phyloP scores from a whole-genome alignment of 164 flowering plant species.

The Nelumbo lutea region DNA sequence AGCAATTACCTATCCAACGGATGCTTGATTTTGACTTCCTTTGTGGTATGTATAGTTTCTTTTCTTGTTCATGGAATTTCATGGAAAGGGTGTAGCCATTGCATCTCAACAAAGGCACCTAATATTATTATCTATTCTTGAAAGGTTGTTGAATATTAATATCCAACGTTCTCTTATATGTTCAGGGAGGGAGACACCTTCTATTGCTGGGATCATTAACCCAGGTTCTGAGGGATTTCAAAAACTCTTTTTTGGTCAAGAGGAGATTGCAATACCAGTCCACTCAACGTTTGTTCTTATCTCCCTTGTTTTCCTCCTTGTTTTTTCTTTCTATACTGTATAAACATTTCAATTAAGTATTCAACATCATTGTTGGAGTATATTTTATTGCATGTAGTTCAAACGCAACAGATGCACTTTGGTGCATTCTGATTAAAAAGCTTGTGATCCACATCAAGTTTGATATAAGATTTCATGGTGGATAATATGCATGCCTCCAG shows the following conservation, averaged over 20 bases:
- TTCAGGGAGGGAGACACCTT: constrained; percentile 93
- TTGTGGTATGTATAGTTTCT: constrained; percentile 50
- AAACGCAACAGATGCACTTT: too few species aligned
- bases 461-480: too few species aligned
- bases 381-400: neutral
- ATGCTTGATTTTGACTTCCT: constrained; percentile 99
- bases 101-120: neutral
- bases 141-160: neutral
- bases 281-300: constrained; percentile 59
- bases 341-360: neutral
- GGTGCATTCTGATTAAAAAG: neutral
- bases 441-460: too few species aligned
- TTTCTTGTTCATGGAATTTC: neutral
- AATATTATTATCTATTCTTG: neutral
- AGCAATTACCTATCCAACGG: constrained; percentile 95
- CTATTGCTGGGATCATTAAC: constrained; percentile 93
- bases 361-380: neutral
- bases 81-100: neutral
- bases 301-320: neutral
- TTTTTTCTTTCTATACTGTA: neutral
- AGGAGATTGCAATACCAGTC: constrained; percentile 97
- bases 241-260: constrained; percentile 97
- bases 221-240: constrained; percentile 98
- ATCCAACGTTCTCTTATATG: constrained; percentile 4
- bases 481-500: too few species aligned